Evolutionary conservation across 352 stramenopile species (phyloP).

Genomic region (Phytophthora podocarpi): DNA sequence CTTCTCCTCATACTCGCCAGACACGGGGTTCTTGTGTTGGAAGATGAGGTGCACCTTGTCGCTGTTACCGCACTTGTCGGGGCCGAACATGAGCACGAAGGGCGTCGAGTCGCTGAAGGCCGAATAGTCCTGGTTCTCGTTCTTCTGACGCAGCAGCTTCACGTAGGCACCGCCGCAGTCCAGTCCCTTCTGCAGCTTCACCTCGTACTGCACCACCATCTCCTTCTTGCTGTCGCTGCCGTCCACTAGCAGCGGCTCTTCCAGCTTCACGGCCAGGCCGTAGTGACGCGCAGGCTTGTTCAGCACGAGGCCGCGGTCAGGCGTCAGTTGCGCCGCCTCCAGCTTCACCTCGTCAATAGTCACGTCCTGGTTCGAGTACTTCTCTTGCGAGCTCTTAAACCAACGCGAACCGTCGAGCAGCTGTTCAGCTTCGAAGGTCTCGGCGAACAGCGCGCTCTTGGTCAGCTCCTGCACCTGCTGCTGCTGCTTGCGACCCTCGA

Average conservation of each 20-base stretch:
- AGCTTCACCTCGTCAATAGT: constrained; percentile 68
- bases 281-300: constrained; percentile 79
- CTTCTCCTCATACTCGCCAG: constrained; percentile 94
- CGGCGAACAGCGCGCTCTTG: constrained; percentile 68
- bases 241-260: constrained; percentile 68
- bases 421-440: constrained; percentile 76
- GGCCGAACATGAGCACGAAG: constrained; percentile 97
- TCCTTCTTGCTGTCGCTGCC: constrained; percentile 76
- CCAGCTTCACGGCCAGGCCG: constrained; percentile 74
- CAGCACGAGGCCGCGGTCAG: constrained; percentile 78
- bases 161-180: constrained; percentile 94
- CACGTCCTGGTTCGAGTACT: constrained; percentile 79
- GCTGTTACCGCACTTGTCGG: constrained; percentile 93
- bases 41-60: constrained; percentile 97
- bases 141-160: constrained; percentile 89
- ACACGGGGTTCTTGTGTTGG: constrained; percentile 93
- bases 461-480: constrained; percentile 58
- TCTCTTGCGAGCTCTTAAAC: constrained; percentile 85
- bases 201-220: constrained; percentile 95
- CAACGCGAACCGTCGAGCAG: constrained; percentile 70
- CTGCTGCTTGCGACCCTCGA: constrained; percentile 40
- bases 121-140: constrained; percentile 49
- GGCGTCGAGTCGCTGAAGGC: constrained; percentile 85
- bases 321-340: constrained; percentile 52
- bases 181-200: constrained; percentile 92